Base-by-base conservation (phyloP, 306 rosid genomes). In the Cajanus cajan region DNA sequence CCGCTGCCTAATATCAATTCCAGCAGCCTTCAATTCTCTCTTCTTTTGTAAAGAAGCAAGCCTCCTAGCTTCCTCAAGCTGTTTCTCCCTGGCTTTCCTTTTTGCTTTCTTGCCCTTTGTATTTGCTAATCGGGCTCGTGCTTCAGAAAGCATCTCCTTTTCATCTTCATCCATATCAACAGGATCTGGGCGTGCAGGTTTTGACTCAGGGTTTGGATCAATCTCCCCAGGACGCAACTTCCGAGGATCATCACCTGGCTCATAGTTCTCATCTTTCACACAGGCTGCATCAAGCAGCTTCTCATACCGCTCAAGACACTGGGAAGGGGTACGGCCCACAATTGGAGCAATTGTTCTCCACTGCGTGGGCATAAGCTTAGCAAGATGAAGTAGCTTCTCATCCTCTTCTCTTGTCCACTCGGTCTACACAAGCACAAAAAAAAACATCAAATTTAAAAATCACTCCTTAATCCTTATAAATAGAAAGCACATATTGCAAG, bases 401-500 rank as follows among this genome's bases (percentile, higher is more conserved):
- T 91, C 98, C 86, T 93, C 98, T 85, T 93, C 98, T 78, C 98
- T 86, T 1, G 97, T 93, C 98, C 98, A 93, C 89, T 93, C 98
- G 21, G 97, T 93, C 98, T 91, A 39, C 76, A 43, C 4, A 19
- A 66, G 3, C 31, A 28, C 31, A 28, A 28, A 63, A 1, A 63
- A 16, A 64, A 19, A 7, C 31, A 64, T 18, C 63, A 7, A 44
- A 22, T 76, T 58, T 36, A 65, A 55, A 78, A 39, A 51, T 43
- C 66, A 72, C 47, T 34, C 57, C 77, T 43, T 68, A 47, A 16
- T 7, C 31, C 31, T 28, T 28, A 28, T 28, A 28, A 28, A 28
- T 3, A 28, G 31, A 28, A 28, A 34, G 22, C 37, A 36, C 21
- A 54, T 12, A 54, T 3, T 28, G 51, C 52, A 10, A 28, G 24